A percentile compares a stretch with the other conserved stretches of the same genome.
Conservation (phyloP, 352 stramenopile species). For the Phytophthora pistaciae region DNA sequence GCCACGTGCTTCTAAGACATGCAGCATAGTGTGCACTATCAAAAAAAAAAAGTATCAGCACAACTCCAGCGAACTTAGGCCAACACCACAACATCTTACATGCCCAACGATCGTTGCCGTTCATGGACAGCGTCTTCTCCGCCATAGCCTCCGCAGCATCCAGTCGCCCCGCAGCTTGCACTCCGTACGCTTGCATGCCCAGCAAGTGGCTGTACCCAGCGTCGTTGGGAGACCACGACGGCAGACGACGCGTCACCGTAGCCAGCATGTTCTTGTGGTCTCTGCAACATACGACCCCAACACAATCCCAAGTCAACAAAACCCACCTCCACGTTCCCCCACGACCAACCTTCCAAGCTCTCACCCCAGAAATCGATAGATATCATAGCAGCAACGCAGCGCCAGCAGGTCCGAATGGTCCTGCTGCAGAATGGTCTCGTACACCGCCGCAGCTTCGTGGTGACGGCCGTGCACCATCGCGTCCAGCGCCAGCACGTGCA, state of each 20-base stretch:
- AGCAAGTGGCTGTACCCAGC: slow-evolving; percentile 82
- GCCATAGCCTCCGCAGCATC: slow-evolving; percentile 75
- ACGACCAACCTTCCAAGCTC: slow-evolving; percentile 3
- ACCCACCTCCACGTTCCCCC: not conserved
- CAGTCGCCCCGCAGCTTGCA: slow-evolving; percentile 69
- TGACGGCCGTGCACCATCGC: slow-evolving; percentile 73
- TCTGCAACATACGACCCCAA: slow-evolving; percentile 32
- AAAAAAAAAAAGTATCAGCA: slow-evolving; percentile 2
- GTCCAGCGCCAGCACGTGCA: slow-evolving; percentile 80
- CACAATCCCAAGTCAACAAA: slow-evolving; percentile 11
- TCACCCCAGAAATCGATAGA: slow-evolving; percentile 85
- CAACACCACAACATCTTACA: slow-evolving; percentile 56
- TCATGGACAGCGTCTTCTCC: slow-evolving; percentile 87
- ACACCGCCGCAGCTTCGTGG: slow-evolving; percentile 73
- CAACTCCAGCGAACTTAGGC: not conserved
- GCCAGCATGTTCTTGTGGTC: slow-evolving; percentile 84
- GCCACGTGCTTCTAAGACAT: slow-evolving; percentile 77
- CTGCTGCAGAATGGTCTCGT: slow-evolving; percentile 83
- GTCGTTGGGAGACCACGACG: slow-evolving; percentile 82
- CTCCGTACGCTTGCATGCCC: slow-evolving; percentile 86
- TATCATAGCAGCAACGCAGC: slow-evolving; percentile 79
- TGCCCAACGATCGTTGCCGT: slow-evolving; percentile 85
- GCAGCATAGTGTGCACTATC: slow-evolving; percentile 84
- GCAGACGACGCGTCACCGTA: slow-evolving; percentile 74
- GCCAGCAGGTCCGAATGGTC: slow-evolving; percentile 78